These are phyloP conservation scores for Alternaria brassicae DNA, from an alignment of 2,329 filamentous ascomycete species.

Conservation along the genomic window DNA sequence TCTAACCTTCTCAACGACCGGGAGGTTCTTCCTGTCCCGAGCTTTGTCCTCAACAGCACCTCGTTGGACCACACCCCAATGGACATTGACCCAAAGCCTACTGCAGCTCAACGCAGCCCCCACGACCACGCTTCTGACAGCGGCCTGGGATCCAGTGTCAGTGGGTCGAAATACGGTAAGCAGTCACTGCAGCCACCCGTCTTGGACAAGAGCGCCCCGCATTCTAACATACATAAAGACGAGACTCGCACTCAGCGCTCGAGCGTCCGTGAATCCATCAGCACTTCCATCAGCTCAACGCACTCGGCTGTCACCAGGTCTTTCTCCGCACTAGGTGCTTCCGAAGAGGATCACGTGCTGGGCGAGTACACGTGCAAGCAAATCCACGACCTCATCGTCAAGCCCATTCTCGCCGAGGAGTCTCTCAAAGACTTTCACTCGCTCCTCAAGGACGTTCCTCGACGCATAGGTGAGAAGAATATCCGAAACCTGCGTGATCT, in stretches of 20 bases:
- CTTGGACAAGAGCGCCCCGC: conserved; percentile 22
- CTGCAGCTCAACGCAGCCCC: conserved; percentile 45
- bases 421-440: conserved; percentile 80
- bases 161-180: conserved; percentile 59
- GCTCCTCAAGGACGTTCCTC: conserved; percentile 78
- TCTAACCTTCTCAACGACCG: conserved; percentile 56
- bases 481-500: conserved; percentile 92
- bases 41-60: conserved; percentile 52
- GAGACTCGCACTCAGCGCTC: conserved; percentile 37
- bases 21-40: conserved; percentile 58
- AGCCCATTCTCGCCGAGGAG: conserved; percentile 75
- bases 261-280: conserved; percentile 45
- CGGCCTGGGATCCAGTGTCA: conserved; percentile 83
- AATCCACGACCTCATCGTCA: conserved; percentile 79
- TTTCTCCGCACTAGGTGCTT: conserved; percentile 49
- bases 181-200: conserved; percentile 24
- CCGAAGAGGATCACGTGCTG: conserved; percentile 63
- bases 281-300: conserved; percentile 47
- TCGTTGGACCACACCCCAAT: conserved; percentile 46
- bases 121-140: conserved; percentile 83
- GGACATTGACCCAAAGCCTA: conserved; percentile 53
- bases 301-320: conserved; percentile 56
- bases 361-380: conserved; percentile 74
- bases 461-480: conserved; percentile 80
- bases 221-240: conserved; percentile 48